A percentile compares a stretch with the other conserved stretches of the same genome.
These are phyloP conservation scores for Camellia sinensis DNA, from an alignment of 148 eudicot genomes.

Conservation along the genomic window DNA sequence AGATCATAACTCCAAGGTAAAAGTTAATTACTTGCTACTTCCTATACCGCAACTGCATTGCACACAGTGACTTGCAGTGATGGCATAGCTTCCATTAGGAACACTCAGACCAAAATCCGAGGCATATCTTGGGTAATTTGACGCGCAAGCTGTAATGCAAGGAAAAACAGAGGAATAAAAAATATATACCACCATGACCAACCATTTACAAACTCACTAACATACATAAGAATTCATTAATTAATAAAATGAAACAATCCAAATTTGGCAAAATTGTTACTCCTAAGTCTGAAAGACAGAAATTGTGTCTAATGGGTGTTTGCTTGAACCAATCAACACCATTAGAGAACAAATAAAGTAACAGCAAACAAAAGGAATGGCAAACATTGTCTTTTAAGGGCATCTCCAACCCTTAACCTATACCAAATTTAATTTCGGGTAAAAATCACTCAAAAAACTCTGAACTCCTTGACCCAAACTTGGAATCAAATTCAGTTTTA, in stretches of 20 bases:
- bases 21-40: conserved; percentile 58
- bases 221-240: neutral
- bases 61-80: conserved; percentile 89
- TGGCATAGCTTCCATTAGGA: conserved; percentile 90
- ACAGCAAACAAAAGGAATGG: neutral
- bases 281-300: too few species aligned
- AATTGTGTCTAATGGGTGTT: neutral
- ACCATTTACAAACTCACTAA: conserved; percentile 7
- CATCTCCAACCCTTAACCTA: too few species aligned
- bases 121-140: conserved; percentile 66
- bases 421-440: too few species aligned
- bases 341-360: neutral
- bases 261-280: too few species aligned
- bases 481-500: too few species aligned
- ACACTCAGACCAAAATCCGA: conserved; percentile 78
- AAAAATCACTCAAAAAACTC: too few species aligned
- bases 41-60: conserved; percentile 91
- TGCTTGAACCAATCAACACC: neutral
- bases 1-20: neutral
- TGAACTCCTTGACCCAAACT: too few species aligned
- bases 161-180: neutral
- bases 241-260: neutral
- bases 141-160: conserved; percentile 73
- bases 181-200: neutral
- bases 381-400: neutral